phyloP scores from a whole-genome alignment of 2,329 filamentous ascomycete genomes.

The Fusarium oligoseptatum region DNA sequence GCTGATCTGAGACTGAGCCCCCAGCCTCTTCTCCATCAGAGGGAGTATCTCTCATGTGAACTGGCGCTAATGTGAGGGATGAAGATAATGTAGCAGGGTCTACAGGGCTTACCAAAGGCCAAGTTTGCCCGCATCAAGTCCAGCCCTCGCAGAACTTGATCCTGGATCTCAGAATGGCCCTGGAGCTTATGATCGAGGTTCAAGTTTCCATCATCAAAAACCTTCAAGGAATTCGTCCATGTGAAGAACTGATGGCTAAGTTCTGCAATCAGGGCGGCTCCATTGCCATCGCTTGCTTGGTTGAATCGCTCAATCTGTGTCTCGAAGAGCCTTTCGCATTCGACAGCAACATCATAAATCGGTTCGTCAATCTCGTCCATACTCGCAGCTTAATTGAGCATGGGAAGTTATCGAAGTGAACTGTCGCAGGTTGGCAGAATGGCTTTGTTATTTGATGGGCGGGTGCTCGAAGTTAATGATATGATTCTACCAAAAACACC shows the following conservation, averaged over 20 bases:
- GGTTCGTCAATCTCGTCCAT: not conserved
- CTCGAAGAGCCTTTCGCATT: not conserved
- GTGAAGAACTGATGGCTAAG: not conserved
- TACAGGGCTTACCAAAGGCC: not conserved
- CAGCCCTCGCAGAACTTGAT: not conserved
- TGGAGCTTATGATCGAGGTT: not conserved
- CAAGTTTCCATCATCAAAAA: not conserved
- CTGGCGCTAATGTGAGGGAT: not conserved
- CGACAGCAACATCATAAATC: not conserved
- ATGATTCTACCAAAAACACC: not conserved
- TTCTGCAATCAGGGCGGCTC: not conserved
- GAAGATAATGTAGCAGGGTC: not conserved
- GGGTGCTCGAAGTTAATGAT: not conserved
- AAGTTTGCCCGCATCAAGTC: not conserved
- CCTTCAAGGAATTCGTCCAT: not conserved
- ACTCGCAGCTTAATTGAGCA: too few species aligned
- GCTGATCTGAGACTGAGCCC: too few species aligned
- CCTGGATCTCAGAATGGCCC: not conserved
- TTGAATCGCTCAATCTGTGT: not conserved
- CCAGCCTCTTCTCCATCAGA: not conserved
- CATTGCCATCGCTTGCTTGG: not conserved
- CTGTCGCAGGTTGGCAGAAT: not conserved
- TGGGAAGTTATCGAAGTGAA: too few species aligned
- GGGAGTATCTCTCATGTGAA: not conserved
- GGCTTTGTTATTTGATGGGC: not conserved